These are phyloP conservation scores for Cichorium intybus DNA, from an alignment of 140 eudicot species.

Conservation along the genomic window DNA sequence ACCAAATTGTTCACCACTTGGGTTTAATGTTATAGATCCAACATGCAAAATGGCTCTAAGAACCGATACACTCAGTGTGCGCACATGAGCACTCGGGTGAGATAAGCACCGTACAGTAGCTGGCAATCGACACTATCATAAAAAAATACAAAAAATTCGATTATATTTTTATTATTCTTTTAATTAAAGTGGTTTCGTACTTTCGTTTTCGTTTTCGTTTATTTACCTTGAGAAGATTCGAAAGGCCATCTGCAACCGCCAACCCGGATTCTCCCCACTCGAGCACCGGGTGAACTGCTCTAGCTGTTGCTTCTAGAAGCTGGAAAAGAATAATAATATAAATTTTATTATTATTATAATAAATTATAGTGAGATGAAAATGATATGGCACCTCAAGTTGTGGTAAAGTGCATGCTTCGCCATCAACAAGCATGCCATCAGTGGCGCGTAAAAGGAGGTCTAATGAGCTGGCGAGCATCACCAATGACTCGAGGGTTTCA, in stretches of 20 bases:
- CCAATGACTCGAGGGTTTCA: slow-evolving; percentile 62
- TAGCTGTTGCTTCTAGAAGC: slow-evolving; percentile 91
- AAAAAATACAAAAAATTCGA: background rate
- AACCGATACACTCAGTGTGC: slow-evolving; percentile 45
- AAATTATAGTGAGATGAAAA: background rate
- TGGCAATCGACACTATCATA: slow-evolving; percentile 67
- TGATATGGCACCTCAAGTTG: slow-evolving; percentile 59
- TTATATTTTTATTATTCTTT: background rate
- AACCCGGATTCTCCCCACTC: slow-evolving; percentile 88
- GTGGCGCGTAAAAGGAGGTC: slow-evolving; percentile 88
- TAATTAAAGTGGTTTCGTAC: background rate
- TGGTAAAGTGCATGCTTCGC: slow-evolving; percentile 90
- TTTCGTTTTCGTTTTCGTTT: no score
- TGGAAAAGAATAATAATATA: slow-evolving; percentile 28
- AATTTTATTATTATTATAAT: no score
- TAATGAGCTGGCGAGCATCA: slow-evolving; percentile 70
- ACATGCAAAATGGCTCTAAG: slow-evolving; percentile 37
- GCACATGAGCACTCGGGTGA: slow-evolving; percentile 67
- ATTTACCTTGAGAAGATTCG: slow-evolving; percentile 73
- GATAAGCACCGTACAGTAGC: slow-evolving; percentile 68
- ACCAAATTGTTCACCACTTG: slow-evolving; percentile 13
- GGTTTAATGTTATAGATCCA: slow-evolving; percentile 18
- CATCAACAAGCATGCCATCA: slow-evolving; percentile 90
- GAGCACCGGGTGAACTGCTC: slow-evolving; percentile 78
- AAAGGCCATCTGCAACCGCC: slow-evolving; percentile 83